These are phyloP conservation scores for Didymella arachidicola DNA, from an alignment of 2,329 filamentous ascomycete genomes.

Conservation along the genomic window DNA sequence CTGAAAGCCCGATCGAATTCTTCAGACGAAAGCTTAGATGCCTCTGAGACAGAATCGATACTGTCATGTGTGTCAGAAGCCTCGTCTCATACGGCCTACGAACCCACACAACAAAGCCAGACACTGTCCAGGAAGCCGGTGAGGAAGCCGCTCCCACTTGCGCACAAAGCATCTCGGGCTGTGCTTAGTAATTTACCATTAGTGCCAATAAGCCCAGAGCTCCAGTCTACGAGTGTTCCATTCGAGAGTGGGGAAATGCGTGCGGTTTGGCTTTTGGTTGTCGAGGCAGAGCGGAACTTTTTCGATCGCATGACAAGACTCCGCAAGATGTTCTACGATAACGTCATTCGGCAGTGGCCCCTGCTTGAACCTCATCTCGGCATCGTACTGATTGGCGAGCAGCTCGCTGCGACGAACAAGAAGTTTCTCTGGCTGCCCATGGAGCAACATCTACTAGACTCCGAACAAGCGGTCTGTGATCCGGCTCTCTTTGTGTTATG, in stretches of 20 bases:
- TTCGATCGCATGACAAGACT: conserved; percentile 38
- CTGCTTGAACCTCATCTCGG: conserved; percentile 35
- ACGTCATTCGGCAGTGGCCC: conserved; percentile 39
- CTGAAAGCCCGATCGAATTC: conserved; percentile 16
- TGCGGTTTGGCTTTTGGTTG: conserved; percentile 33
- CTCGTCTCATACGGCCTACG: conserved; percentile 29
- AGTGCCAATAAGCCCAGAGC: neutral
- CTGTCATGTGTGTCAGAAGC: conserved; percentile 26
- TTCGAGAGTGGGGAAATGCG: conserved; percentile 30
- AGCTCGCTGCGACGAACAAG: conserved; percentile 30
- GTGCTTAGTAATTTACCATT: conserved; percentile 6
- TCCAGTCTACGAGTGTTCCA: conserved; percentile 1
- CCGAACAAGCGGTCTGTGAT: conserved; percentile 28
- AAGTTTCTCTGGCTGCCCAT: conserved; percentile 33
- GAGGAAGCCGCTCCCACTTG: conserved; percentile 26
- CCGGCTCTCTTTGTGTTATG: conserved; percentile 35
- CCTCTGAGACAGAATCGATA: conserved; percentile 14
- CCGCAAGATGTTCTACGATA: conserved; percentile 38
- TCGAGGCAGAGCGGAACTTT: conserved; percentile 35
- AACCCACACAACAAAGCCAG: conserved; percentile 8
- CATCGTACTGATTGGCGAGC: conserved; percentile 29
- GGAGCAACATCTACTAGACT: conserved; percentile 25
- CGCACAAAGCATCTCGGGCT: conserved; percentile 24
- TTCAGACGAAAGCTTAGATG: conserved; percentile 22
- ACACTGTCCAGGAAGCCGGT: conserved; percentile 8